These are phyloP conservation scores for Lactarius tabidus DNA, from an alignment of 768 basidiomycete genomes.

Conservation along the genomic window DNA sequence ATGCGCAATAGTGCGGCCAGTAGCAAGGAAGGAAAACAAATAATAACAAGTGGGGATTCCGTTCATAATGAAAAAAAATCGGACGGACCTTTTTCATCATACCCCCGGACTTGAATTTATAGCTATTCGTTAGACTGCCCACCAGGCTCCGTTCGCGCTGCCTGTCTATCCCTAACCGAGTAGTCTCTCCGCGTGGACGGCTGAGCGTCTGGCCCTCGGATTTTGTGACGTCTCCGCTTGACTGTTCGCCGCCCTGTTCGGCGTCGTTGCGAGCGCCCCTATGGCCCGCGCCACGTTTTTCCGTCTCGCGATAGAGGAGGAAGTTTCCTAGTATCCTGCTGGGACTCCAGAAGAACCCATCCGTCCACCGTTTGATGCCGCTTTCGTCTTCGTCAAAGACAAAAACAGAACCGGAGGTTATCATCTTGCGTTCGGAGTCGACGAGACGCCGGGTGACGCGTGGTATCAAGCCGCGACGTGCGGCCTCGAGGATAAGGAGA, in stretches of 20 bases:
- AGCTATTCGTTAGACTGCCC: slow-evolving; percentile 87
- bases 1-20: neutral
- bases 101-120: slow-evolving; percentile 90
- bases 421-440: slow-evolving; percentile 90
- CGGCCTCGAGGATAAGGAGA: slow-evolving; percentile 94
- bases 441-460: slow-evolving; percentile 89
- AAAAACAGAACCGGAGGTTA: slow-evolving; percentile 89
- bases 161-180: slow-evolving; percentile 52
- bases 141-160: slow-evolving; percentile 77
- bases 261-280: slow-evolving; percentile 46
- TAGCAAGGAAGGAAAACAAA: neutral
- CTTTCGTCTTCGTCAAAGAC: slow-evolving; percentile 97
- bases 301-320: slow-evolving; percentile 90
- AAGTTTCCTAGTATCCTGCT: slow-evolving; percentile 93
- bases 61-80: neutral
- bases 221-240: slow-evolving; percentile 27
- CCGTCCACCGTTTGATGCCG: slow-evolving; percentile 97
- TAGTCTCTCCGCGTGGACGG: slow-evolving; percentile 55
- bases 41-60: neutral
- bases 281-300: slow-evolving; percentile 70
- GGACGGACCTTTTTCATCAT: slow-evolving; percentile 91
- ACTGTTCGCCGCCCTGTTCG: slow-evolving; percentile 27
- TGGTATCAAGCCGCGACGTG: slow-evolving; percentile 83
- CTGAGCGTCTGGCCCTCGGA: slow-evolving; percentile 47
- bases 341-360: slow-evolving; percentile 95